A percentile compares a stretch with the other conserved stretches of the same genome.
Conservation (phyloP, 2,329 filamentous ascomycete genomes). For the Tolypocladium nubicola region DNA sequence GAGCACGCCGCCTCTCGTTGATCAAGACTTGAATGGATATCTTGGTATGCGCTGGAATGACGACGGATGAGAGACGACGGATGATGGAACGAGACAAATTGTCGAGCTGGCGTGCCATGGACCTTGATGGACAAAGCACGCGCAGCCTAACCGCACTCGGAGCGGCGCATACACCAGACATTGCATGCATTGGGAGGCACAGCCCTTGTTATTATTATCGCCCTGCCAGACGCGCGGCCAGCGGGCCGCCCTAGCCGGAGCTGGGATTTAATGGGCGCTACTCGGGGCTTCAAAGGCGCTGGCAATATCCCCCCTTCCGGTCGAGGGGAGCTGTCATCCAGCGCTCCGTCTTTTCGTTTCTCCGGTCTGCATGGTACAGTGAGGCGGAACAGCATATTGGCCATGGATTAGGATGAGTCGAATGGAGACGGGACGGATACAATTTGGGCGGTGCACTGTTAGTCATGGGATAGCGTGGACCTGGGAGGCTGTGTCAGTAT, state of each 20-base stretch:
- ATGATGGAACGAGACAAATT: neutral
- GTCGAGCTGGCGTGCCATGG: neutral
- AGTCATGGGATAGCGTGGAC: neutral
- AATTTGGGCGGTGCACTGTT: neutral
- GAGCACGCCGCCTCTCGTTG: neutral
- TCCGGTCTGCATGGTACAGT: neutral
- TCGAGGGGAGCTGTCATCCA: neutral
- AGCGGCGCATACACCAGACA: neutral
- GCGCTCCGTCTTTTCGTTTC: neutral
- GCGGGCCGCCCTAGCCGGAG: neutral
- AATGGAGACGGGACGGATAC: neutral
- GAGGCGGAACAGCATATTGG: neutral
- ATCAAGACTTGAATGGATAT: neutral
- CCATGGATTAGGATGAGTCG: too few relatives aligned
- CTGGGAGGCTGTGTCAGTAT: neutral
- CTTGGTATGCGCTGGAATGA: neutral
- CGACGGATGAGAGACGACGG: neutral
- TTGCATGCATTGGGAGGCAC: neutral
- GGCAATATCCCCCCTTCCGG: neutral
- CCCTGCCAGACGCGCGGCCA: neutral
- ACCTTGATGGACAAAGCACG: neutral
- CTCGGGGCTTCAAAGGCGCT: neutral
- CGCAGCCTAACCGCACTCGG: too few relatives aligned
- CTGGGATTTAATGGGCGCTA: neutral
- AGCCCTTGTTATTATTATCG: neutral